Base-by-base conservation (phyloP, 2,329 filamentous ascomycete species). In the Colletotrichum eremochloae region DNA sequence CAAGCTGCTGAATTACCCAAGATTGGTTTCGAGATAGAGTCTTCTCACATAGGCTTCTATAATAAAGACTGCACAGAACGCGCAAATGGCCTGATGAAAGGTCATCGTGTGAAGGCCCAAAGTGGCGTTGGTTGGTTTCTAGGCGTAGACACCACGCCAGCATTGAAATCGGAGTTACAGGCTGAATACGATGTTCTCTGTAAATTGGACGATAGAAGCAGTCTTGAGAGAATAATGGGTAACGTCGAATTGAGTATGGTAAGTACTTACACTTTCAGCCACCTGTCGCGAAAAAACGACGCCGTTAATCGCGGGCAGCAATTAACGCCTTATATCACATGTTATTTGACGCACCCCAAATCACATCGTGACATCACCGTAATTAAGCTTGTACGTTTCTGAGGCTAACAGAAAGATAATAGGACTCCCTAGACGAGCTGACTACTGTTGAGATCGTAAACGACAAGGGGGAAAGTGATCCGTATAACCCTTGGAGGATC, bases 11-110 rank as follows among this genome's bases (percentile, higher is more conserved):
- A 14, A 55, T 15, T 15, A 36, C 52, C 52, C 1, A 55, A 36
- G 31, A 55, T 55, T 5, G 52, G 52, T 36, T 55, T 55, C 18
- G 52, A 55, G 31, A 55, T 55, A 8, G 52, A 55, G n/a, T 15
- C 52, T 20, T 2, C 14, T 8, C 1, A 36, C 5, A 36, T 55
- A 5, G 11, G 8, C 0, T 4, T 55, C 11, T 9, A 33, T 9
- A 36, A 55, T 12, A 7, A 0, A 18, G 15, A 36, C 12, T 55
- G 52, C 31, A 55, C 29, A 55, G 18, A 36, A 9, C 5, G 14
- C 12, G 31, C 2, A 55, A 20, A 55, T 20, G 29, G 14, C 3
- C 4, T 7, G 3, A 55, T 55, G 31, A 55, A 55, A 36, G 52
- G 42, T 18, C 42, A 44, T 44, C 42, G 15, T 18, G 14, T 44